Evolutionary conservation across 2,329 filamentous ascomycete genomes (phyloP), one percentile per base, ranked within the genome.

Genomic region (Grosmannia penicillata): DNA sequence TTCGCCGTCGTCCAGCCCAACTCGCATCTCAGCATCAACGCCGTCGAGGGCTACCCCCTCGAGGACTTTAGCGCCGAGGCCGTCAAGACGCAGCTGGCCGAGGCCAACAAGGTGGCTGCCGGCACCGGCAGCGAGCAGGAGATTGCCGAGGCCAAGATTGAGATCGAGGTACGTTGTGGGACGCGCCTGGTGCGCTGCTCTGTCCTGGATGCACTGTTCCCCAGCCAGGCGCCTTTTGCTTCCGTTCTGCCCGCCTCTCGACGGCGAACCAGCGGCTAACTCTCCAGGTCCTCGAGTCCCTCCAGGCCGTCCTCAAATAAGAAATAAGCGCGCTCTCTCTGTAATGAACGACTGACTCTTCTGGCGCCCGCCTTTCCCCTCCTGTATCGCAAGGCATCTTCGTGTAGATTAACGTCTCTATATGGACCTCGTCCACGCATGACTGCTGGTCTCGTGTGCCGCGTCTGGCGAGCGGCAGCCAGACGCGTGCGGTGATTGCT

Each of bases 131-230:
- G 85, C 63, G 91, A 95, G 75, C 80, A 86, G 67, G 91, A 96
- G 57, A 83, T 96, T 65, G 89, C 89, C 48, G 91, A 98, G 77
- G 91, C 91, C 51, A 96, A 95, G 77, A 89, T 98, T 60, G 89
- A 96, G 74, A 68, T 98, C 52, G 91, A 98, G 85, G 89, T 94
- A 65, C 58, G 59, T 51, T 1, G 14, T 19, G 14, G 23, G 8
- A n/a, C 10, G 18, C 14, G 6, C 7, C 7, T n/a, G 7, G 3
- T 18, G n/a, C n/a, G n/a, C n/a, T n/a, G n/a, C 10, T 28, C 3
- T 18, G 8, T 34, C 3, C 22, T 24, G 10, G 7, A 18, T 14
- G 11, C 24, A 15, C 13, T 13, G 10, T 25, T 15, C 19, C 14
- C 11, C 8, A 18, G n/a, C n/a, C n/a, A n/a, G n/a, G n/a, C n/a